A percentile compares a stretch with the other conserved stretches of the same genome.
Conservation (phyloP, 2,329 filamentous ascomycete genomes). For the Penicillium frequentans region DNA sequence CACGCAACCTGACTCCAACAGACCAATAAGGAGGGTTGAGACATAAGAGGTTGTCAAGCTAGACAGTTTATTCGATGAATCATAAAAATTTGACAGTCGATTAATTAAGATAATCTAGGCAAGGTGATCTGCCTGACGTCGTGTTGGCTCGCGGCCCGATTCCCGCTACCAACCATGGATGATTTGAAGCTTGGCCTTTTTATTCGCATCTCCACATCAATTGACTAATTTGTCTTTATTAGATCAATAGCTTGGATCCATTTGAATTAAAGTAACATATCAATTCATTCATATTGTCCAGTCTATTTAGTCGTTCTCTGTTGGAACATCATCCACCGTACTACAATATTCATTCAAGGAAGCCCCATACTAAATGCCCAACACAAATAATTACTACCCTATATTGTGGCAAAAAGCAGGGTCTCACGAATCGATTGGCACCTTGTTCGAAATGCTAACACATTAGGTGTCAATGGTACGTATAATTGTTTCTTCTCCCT, state of each 20-base stretch:
- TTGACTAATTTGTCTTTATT: neutral
- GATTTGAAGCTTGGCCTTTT: slow-evolving; percentile 2
- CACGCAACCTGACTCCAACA: slow-evolving; percentile 9
- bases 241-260: neutral
- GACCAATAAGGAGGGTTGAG: slow-evolving; percentile 20
- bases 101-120: neutral
- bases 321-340: neutral
- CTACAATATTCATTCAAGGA: neutral
- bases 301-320: neutral
- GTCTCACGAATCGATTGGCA: neutral
- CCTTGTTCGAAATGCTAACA: neutral
- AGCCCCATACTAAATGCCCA: neutral
- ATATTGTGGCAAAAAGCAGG: slow-evolving; percentile 5
- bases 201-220: neutral
- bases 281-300: neutral
- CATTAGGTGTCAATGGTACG: neutral
- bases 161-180: slow-evolving; percentile 4
- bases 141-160: slow-evolving; percentile 12
- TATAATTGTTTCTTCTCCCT: slow-evolving; percentile 11
- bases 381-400: slow-evolving; percentile 10
- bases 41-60: slow-evolving; percentile 14
- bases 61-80: slow-evolving; percentile 14
- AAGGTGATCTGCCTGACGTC: slow-evolving; percentile 6
- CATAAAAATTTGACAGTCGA: slow-evolving; percentile 5
- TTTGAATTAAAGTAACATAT: neutral